Evolutionary conservation across 768 basidiomycete species (phyloP).

Genomic region (Ephemerocybe angulata): DNA sequence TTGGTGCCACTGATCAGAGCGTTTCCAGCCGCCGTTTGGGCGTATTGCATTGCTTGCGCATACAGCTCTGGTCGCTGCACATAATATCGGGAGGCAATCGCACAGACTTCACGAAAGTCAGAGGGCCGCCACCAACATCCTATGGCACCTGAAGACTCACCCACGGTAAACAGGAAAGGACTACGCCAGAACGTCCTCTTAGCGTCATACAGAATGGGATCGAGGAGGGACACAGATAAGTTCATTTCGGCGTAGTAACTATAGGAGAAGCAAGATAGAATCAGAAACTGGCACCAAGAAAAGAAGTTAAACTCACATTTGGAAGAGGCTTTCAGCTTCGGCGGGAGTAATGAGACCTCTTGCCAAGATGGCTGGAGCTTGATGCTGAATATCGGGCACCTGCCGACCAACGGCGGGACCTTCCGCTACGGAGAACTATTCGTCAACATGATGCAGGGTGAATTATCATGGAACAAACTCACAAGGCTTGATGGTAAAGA

Average conservation of each 20-base stretch:
- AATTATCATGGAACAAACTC: conserved; percentile 18
- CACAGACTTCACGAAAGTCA: conserved; percentile 59
- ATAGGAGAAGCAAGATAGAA: conserved; percentile 12
- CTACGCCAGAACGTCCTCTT: conserved; percentile 76
- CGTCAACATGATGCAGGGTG: background rate
- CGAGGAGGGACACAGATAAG: conserved; percentile 71
- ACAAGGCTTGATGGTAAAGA: conserved; percentile 70
- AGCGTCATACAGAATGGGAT: conserved; percentile 81
- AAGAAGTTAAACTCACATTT: conserved; percentile 45
- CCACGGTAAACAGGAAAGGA: conserved; percentile 89
- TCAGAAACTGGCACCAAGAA: background rate
- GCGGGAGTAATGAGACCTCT: conserved; percentile 57
- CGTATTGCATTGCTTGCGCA: conserved; percentile 65
- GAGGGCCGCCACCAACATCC: background rate
- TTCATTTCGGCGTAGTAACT: conserved; percentile 82
- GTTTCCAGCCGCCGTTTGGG: conserved; percentile 72
- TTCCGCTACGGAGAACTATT: conserved; percentile 16
- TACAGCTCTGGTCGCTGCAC: conserved; percentile 68
- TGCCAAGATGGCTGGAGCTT: conserved; percentile 60
- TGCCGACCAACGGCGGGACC: conserved; percentile 38
- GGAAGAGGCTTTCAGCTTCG: conserved; percentile 71
- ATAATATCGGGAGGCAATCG: conserved; percentile 82
- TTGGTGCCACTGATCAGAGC: conserved; percentile 75
- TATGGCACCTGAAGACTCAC: conserved; percentile 43
- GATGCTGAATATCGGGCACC: conserved; percentile 46